A percentile compares a stretch with the other conserved stretches of the same genome.
phyloP scores from a whole-genome alignment of 2,329 filamentous ascomycete species.

The Colletotrichum nymphaeae region DNA sequence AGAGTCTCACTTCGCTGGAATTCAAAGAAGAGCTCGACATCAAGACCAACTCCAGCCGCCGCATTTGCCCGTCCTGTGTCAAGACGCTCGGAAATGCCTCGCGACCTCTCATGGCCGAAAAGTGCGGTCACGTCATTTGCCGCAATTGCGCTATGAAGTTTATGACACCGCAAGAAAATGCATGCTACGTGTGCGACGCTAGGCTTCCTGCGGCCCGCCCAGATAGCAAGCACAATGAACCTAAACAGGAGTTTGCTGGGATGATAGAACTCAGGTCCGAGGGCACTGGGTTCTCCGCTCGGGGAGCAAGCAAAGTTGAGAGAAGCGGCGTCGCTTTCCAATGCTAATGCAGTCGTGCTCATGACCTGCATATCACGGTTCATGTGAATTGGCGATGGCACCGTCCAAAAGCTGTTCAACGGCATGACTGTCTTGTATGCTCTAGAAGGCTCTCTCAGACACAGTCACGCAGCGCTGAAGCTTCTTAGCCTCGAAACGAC shows the following conservation, averaged over 20 bases:
- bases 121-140: conserved; percentile 93
- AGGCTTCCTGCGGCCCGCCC: conserved; percentile 70
- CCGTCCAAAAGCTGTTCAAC: background rate
- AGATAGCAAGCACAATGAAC: conserved; percentile 52
- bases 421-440: background rate
- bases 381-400: background rate
- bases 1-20: conserved; percentile 78
- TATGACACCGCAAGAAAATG: conserved; percentile 67
- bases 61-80: conserved; percentile 84
- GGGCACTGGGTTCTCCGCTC: conserved; percentile 91
- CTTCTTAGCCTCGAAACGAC: background rate
- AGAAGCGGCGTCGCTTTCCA: conserved; percentile 85
- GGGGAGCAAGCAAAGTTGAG: conserved; percentile 85
- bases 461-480: background rate
- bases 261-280: conserved; percentile 85
- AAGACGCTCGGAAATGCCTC: conserved; percentile 86
- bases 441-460: background rate
- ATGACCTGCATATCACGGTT: background rate
- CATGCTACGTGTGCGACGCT: conserved; percentile 89
- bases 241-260: conserved; percentile 73
- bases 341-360: conserved; percentile 61
- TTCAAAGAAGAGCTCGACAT: conserved; percentile 77
- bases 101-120: conserved; percentile 84
- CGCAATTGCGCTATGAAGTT: conserved; percentile 87
- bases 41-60: conserved; percentile 55